A percentile compares a stretch with the other conserved stretches of the same genome.
phyloP scores from a whole-genome alignment of 169 alveolate genomes.

The Plasmodium gonderi region DNA sequence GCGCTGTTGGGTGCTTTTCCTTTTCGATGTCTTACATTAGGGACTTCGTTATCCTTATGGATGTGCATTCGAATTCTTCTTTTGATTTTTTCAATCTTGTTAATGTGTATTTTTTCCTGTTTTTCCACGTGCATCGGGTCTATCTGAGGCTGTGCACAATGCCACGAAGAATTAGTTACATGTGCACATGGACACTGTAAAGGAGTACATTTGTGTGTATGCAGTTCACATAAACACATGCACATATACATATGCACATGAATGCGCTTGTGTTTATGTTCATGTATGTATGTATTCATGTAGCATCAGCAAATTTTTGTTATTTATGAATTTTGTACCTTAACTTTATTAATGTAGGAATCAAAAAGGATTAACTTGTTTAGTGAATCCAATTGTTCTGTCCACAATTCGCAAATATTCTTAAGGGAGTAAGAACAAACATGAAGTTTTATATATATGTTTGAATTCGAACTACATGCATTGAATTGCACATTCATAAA shows the following conservation, averaged over 20 bases:
- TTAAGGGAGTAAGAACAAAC: not conserved
- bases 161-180: too few relatives aligned
- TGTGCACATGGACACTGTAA: too few relatives aligned
- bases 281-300: not conserved
- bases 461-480: too few relatives aligned
- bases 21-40: not conserved
- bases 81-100: slow-evolving; percentile 56
- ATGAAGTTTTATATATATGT: too few relatives aligned
- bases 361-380: slow-evolving; percentile 38
- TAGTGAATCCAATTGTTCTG: slow-evolving; percentile 20
- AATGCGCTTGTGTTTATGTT: not conserved
- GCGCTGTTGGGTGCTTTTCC: not conserved
- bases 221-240: not conserved
- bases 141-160: slow-evolving; percentile 3
- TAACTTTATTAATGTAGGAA: slow-evolving; percentile 13
- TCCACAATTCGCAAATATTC: slow-evolving; percentile 67
- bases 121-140: not conserved
- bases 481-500: too few relatives aligned
- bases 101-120: slow-evolving; percentile 23
- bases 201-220: not conserved
- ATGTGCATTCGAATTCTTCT: slow-evolving; percentile 50
- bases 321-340: not conserved
- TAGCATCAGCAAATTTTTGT: not conserved
- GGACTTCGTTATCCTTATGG: slow-evolving; percentile 20
- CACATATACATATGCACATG: not conserved